Percentiles rank a stretch among this genome's conserved stretches.
phyloP scores from a whole-genome alignment of 306 rosid species.

The Phaseolus lunatus region DNA sequence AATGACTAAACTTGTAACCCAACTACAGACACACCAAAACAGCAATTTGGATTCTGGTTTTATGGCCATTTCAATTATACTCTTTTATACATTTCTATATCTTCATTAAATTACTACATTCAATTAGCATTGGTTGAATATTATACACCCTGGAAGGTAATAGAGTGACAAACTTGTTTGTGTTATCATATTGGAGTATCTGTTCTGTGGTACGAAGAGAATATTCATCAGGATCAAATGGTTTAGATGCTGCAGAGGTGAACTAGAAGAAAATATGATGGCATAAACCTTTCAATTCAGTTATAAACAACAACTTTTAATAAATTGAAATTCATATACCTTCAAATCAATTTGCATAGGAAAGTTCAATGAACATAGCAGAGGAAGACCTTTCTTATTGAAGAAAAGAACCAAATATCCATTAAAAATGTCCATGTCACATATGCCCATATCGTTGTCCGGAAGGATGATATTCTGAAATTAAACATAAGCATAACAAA shows the following conservation, averaged over 20 bases:
- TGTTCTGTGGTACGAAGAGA: constrained; percentile 14
- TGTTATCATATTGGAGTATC: constrained; percentile 1
- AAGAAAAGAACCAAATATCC: constrained; percentile 86
- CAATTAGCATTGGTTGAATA: not conserved
- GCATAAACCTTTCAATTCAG: constrained; percentile 7
- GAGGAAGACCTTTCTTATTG: constrained; percentile 68
- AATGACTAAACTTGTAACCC: not conserved
- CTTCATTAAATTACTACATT: constrained; percentile 11
- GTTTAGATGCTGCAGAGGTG: constrained; percentile 1
- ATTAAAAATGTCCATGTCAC: constrained; percentile 86
- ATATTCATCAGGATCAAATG: constrained; percentile 27
- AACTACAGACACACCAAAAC: not conserved
- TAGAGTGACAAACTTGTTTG: not conserved
- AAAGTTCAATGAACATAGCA: constrained; percentile 74
- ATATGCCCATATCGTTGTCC: constrained; percentile 60
- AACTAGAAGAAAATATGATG: constrained; percentile 6
- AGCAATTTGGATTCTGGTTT: not conserved
- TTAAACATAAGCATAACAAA: constrained; percentile 37
- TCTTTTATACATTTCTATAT: constrained; percentile 13
- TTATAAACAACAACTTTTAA: not conserved
- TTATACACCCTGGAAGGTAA: constrained; percentile 14
- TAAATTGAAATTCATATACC: constrained; percentile 56
- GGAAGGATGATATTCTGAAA: constrained; percentile 79
- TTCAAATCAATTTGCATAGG: constrained; percentile 62
- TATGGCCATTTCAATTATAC: constrained; percentile 1